phyloP scores from a whole-genome alignment of 768 basidiomycete species.

The Calocera viscosa region DNA sequence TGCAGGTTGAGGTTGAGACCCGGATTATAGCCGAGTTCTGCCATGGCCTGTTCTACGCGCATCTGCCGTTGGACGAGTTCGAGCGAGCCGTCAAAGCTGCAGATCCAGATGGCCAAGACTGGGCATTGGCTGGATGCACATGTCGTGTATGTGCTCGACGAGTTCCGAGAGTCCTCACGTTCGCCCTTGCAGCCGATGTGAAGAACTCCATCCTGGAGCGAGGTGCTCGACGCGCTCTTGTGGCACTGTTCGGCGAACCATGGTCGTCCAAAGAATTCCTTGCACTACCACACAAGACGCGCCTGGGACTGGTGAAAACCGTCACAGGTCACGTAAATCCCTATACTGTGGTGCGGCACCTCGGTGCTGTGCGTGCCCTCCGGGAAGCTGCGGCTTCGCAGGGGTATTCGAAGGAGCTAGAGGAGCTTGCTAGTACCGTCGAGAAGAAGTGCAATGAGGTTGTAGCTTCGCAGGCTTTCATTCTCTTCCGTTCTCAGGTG shows the following conservation, averaged over 20 bases:
- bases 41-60: constrained; percentile 79
- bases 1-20: constrained; percentile 69
- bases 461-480: constrained; percentile 58
- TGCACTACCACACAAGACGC: constrained; percentile 46
- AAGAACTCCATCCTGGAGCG: constrained; percentile 56
- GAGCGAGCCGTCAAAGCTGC: constrained; percentile 43
- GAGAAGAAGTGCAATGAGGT: constrained; percentile 48
- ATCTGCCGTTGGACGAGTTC: constrained; percentile 66
- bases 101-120: constrained; percentile 38
- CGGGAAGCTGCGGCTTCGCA: constrained; percentile 27
- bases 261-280: constrained; percentile 83
- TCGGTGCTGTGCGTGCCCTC: constrained; percentile 50
- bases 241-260: constrained; percentile 74
- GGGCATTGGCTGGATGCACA: constrained; percentile 73
- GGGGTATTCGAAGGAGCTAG: constrained; percentile 41
- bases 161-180: constrained; percentile 71
- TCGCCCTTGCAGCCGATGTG: constrained; percentile 64
- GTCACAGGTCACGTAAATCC: constrained; percentile 58
- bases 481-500: neutral
- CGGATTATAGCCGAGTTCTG: constrained; percentile 78
- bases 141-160: constrained; percentile 75
- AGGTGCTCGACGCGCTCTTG: constrained; percentile 60
- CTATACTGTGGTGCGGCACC: constrained; percentile 50
- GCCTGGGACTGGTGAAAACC: constrained; percentile 59
- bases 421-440: constrained; percentile 49